Evolutionary conservation across 495 filamentous ascomycete genomes (phyloP), one percentile per base, ranked within the genome.

Genomic region (Acidiella bohemica): DNA sequence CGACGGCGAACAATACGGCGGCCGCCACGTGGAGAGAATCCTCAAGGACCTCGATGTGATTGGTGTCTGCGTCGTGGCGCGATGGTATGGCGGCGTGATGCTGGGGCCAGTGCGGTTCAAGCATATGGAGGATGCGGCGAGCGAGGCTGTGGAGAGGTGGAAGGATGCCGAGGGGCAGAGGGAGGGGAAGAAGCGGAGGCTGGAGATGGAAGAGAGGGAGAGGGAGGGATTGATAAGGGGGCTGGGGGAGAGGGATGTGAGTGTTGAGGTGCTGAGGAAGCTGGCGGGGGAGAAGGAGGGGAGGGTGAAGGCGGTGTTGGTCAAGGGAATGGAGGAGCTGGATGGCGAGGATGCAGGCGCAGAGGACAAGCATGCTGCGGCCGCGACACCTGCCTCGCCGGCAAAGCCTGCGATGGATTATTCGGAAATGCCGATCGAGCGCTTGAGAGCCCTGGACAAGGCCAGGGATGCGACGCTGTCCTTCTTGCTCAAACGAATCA

Each of bases 71-170:
- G 59, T 67, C 1, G 66, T 69, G 18, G 66, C 65, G 17, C 42
- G 66, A 30, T 67, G 65, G 66, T 67, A 61, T 46, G 64, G 65
- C 4, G 66, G 66, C 1, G 41, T 58, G 0, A 55, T 65, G 47
- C 48, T 69, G 18, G 66, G 66, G 6, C 63, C 63, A 10, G 50
- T 63, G 11, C 37, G 66, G 17, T 69, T 67, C 36, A 57, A 52
- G 18, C 63, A 67, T 41, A 63, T 68, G 17, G 59, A 63, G 36
- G 51, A 45, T 19, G 47, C 30, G 20, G 65, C 62, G 10, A 51
- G 52, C 25, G 56, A 54, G 25, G 63, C 61, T 1, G 51, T 68
- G 19, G 23, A 32, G 33, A 54, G 47, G 16, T 61, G 53, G 45
- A 40, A 44, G 34, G 45, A 46, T 30, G 35, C 24, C 8, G 49